These are phyloP conservation scores for Omphalotus guepiniiformis DNA, from an alignment of 768 basidiomycete species.

Conservation along the genomic window DNA sequence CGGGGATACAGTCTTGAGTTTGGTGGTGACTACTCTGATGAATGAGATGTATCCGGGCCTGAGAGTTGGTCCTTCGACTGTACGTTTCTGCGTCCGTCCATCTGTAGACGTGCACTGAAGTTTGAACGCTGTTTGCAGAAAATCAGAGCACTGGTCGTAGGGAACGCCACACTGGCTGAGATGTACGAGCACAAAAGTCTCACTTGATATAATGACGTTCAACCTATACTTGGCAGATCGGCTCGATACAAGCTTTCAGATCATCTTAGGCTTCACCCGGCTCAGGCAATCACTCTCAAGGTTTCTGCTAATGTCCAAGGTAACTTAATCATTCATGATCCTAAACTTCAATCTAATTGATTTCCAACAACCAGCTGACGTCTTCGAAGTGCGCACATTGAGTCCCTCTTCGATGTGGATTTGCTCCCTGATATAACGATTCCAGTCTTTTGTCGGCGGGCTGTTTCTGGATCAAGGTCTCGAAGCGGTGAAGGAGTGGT, in stretches of 20 bases:
- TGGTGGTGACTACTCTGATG: conserved; percentile 64
- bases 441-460: conserved; percentile 76
- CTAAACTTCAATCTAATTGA: conserved; percentile 6
- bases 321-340: conserved; percentile 22
- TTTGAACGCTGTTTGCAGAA: conserved; percentile 43
- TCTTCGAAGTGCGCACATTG: conserved; percentile 59
- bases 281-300: conserved; percentile 67
- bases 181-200: conserved; percentile 40
- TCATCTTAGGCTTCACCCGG: conserved; percentile 58
- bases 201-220: not conserved
- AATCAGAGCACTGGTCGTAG: conserved; percentile 72
- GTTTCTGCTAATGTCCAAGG: conserved; percentile 74
- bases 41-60: conserved; percentile 61
- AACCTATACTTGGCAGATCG: conserved; percentile 47
- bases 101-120: conserved; percentile 9
- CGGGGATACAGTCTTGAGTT: conserved; percentile 68
- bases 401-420: not conserved
- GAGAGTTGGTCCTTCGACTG: conserved; percentile 76
- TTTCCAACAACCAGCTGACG: conserved; percentile 74
- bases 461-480: conserved; percentile 70
- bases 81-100: conserved; percentile 27
- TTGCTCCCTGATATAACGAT: not conserved
- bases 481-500: conserved; percentile 51
- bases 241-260: conserved; percentile 61
- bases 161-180: conserved; percentile 66